Percentiles rank a stretch among this genome's conserved stretches.
Conservation (phyloP, 352 stramenopile species). For the Phytophthora palmivora region DNA sequence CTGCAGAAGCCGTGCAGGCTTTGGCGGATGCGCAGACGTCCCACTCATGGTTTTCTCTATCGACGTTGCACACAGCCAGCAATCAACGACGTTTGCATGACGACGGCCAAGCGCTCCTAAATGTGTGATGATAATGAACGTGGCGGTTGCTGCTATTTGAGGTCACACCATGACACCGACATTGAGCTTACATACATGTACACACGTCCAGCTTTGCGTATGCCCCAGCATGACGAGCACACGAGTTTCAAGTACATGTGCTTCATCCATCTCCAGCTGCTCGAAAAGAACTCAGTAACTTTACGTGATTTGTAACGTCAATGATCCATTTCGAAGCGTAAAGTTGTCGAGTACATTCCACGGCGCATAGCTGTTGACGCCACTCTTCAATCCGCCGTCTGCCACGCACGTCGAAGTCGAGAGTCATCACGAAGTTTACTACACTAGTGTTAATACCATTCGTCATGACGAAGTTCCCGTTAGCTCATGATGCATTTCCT, state of each 20-base stretch:
- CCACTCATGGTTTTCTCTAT: conserved; percentile 19
- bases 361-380: conserved; percentile 22
- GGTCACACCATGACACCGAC: too few relatives aligned
- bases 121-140: too few relatives aligned
- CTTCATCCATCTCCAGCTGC: conserved; percentile 16
- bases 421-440: too few relatives aligned
- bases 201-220: neutral
- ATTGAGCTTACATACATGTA: too few relatives aligned
- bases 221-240: conserved; percentile 5
- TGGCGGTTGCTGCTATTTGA: too few relatives aligned
- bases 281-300: neutral
- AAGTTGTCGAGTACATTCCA: neutral
- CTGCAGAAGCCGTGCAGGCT: conserved; percentile 5
- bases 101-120: too few relatives aligned
- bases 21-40: conserved; percentile 1
- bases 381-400: conserved; percentile 21
- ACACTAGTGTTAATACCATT: too few relatives aligned
- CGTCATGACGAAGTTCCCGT: conserved; percentile 41
- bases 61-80: conserved; percentile 22
- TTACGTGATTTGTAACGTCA: neutral
- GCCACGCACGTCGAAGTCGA: conserved; percentile 6
- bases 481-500: conserved; percentile 37
- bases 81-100: conserved; percentile 4
- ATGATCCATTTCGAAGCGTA: too few relatives aligned
- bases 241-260: conserved; percentile 25